These are phyloP conservation scores for Zizania palustris DNA, from an alignment of 202 grass and related monocot species.

Conservation along the genomic window DNA sequence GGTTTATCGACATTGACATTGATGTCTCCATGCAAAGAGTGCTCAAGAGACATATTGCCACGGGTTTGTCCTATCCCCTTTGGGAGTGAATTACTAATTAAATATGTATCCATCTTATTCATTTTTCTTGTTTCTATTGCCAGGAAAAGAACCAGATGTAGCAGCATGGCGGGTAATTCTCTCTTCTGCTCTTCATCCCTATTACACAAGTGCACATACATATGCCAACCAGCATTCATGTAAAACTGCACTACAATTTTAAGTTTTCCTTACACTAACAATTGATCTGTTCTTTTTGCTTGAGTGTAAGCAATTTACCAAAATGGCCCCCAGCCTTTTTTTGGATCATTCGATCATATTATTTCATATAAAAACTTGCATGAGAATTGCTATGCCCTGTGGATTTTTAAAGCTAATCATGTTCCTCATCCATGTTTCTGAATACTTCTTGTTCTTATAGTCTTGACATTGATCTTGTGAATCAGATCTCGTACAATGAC, in stretches of 20 bases:
- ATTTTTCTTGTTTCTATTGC: constrained; percentile 32
- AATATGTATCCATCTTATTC: not conserved
- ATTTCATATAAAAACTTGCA: not conserved
- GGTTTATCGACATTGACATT: constrained; percentile 95
- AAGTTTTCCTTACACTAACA: constrained; percentile 2
- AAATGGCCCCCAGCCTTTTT: not conserved
- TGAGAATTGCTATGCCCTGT: not conserved
- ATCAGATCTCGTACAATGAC: constrained; percentile 87
- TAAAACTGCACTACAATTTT: constrained; percentile 7
- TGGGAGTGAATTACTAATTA: constrained; percentile 38
- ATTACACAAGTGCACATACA: not conserved
- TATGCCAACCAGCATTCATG: constrained; percentile 12
- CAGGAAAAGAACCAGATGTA: constrained; percentile 81
- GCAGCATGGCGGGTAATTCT: constrained; percentile 74
- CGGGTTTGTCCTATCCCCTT: constrained; percentile 51
- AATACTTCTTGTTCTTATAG: constrained; percentile 14
- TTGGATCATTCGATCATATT: not conserved
- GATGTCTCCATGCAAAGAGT: constrained; percentile 83
- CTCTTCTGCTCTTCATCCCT: not conserved
- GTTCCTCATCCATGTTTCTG: not conserved
- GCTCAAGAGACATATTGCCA: constrained; percentile 79
- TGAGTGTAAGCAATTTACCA: constrained; percentile 1
- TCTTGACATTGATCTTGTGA: constrained; percentile 34
- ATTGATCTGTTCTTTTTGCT: not conserved
- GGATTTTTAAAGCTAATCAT: not conserved